Base-by-base conservation (phyloP, 2,329 filamentous ascomycete genomes). In the Periconia digitata region DNA sequence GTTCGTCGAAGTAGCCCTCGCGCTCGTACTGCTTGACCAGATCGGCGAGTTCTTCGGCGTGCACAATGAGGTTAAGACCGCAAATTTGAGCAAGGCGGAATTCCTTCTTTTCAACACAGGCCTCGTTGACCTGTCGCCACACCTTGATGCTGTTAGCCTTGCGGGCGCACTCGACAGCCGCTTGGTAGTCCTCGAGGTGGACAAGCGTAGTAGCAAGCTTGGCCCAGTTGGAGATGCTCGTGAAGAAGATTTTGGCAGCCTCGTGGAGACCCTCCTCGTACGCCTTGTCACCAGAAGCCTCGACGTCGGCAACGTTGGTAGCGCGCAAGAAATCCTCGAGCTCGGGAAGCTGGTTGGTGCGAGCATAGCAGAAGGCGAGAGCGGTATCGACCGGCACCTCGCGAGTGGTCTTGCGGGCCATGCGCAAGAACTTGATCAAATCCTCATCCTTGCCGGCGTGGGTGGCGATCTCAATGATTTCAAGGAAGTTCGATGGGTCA, bases 91-190 rank as follows among this genome's bases (percentile, higher is more conserved):
- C 94, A 51, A 99, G 87, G 53, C 92, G 89, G 85, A 99, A 99
- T 72, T 99, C 94, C 79, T 96, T 97, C 85, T 97, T 99, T 54
- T 84, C 85, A 58, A 99, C 89, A 69, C 94, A 99, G 18, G 92
- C 94, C 68, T 90, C 88, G 75, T 97, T 95, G 60, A 99, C 94
- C 75, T 99, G 90, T 76, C 94, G 95, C 94, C 94, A 99, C 44
- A 99, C 94, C 79, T 95, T 96, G 75, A 96, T 92, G 74, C 90
- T 97, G 80, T 97, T 99, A 63, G 94, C 94, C 78, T 99, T 97
- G 71, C 94, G 89, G 21, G 95, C 94, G 66, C 91, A 96, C 72
- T 99, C 94, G 36, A 99, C 94, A 39, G 94, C 94, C 61, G 90
- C 90, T 74, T 99, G 95, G 78, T 99, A 97, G 62, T 99, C 94